A percentile compares a stretch with the other conserved stretches of the same genome.
phyloP scores from a whole-genome alignment of 108 stramenopile species.

The Cyclotella choctawhatcheeana region DNA sequence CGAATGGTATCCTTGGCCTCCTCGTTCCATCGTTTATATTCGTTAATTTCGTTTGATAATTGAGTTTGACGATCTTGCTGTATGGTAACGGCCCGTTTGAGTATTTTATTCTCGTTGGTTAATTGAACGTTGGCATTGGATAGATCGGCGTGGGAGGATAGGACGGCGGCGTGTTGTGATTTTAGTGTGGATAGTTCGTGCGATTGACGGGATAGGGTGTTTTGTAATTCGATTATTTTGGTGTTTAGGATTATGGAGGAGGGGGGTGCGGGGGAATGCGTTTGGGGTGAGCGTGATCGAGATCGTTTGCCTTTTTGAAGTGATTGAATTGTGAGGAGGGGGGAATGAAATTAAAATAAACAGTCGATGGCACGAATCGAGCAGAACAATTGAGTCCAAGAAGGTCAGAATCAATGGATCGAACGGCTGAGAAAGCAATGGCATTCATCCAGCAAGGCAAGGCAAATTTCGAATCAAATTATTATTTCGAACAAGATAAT shows the following conservation, averaged over 20 bases:
- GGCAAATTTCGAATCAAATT: too few species aligned
- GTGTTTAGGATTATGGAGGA: too few species aligned
- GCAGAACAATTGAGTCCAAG: neutral
- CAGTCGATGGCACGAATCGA: too few species aligned
- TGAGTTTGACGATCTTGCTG: constrained; percentile 88
- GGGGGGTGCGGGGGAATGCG: too few species aligned
- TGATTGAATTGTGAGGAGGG: constrained; percentile 5
- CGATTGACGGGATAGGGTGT: constrained; percentile 64
- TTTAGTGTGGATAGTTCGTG: constrained; percentile 71
- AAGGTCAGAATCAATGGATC: neutral
- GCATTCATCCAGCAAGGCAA: too few species aligned
- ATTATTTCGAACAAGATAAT: too few species aligned
- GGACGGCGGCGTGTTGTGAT: constrained; percentile 57
- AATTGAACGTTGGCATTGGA: constrained; percentile 64
- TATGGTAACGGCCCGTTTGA: constrained; percentile 79
- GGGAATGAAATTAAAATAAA: constrained; percentile 5
- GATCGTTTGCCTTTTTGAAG: too few species aligned
- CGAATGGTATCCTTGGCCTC: constrained; percentile 76
- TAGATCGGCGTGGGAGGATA: constrained; percentile 40
- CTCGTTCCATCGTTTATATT: constrained; percentile 61
- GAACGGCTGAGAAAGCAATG: too few species aligned
- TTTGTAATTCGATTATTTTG: constrained; percentile 56
- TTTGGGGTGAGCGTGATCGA: constrained; percentile 8
- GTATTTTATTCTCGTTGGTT: constrained; percentile 74
- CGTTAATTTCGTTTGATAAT: constrained; percentile 64